Evolutionary conservation across 1,284 basidiomycete species (phyloP).

Genomic region (Ceratobasidium papillatum): DNA sequence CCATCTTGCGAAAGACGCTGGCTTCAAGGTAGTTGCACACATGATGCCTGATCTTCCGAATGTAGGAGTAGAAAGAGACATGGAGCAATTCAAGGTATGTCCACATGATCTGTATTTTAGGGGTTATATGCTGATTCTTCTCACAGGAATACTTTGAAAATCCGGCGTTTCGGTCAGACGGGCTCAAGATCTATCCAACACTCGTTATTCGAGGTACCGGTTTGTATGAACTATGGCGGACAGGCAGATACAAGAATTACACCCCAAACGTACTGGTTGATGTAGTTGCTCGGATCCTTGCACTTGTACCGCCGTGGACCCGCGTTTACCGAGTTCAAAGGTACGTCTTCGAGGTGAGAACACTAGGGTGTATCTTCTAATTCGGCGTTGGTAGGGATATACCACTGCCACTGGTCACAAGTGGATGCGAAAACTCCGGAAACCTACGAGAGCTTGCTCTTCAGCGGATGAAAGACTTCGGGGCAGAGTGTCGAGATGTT

Average conservation of each 20-base stretch:
- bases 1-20: conserved; percentile 98
- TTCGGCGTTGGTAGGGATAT: conserved; percentile 74
- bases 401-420: conserved; percentile 92
- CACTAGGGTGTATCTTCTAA: background rate
- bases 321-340: conserved; percentile 97
- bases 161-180: conserved; percentile 96
- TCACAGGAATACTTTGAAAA: conserved; percentile 90
- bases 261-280: conserved; percentile 98
- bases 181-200: conserved; percentile 98
- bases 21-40: conserved; percentile 98
- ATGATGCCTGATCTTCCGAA: conserved; percentile 99
- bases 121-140: conserved; percentile 7
- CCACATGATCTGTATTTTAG: background rate
- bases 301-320: conserved; percentile 98
- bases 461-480: conserved; percentile 99
- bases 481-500: conserved; percentile 96
- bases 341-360: conserved; percentile 54
- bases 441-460: conserved; percentile 96
- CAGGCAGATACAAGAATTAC: conserved; percentile 98
- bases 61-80: conserved; percentile 95
- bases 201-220: conserved; percentile 98
- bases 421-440: conserved; percentile 97
- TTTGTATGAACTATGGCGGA: conserved; percentile 95
- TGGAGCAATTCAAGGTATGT: conserved; percentile 94
- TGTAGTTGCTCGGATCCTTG: conserved; percentile 94